phyloP scores from a whole-genome alignment of 2,329 filamentous ascomycete genomes.

The Scolecobasidium constrictum region DNA sequence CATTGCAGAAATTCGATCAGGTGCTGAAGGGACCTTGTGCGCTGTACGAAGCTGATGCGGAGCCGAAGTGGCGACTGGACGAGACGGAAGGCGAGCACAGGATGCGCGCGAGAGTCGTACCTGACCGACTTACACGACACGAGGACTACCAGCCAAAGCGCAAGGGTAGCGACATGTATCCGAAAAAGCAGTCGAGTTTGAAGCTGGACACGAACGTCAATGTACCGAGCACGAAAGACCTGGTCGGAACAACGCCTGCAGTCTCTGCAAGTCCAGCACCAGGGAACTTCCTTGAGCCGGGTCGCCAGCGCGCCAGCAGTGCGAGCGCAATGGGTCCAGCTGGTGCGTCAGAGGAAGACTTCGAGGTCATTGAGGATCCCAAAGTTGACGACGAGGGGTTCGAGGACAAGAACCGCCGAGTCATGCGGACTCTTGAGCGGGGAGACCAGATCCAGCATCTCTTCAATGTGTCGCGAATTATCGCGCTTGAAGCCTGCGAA shows the following conservation, averaged over 20 bases:
- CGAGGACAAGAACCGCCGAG: conserved; percentile 96
- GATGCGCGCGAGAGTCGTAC: conserved; percentile 80
- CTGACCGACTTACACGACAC: conserved; percentile 58
- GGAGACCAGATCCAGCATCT: conserved; percentile 89
- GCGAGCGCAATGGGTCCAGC: conserved; percentile 15
- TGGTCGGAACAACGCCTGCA: conserved; percentile 12
- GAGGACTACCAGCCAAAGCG: conserved; percentile 79
- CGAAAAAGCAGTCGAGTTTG: conserved; percentile 26
- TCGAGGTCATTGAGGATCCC: conserved; percentile 90
- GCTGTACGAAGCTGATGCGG: conserved; percentile 56
- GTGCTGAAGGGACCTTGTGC: conserved; percentile 71
- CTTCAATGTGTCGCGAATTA: conserved; percentile 89
- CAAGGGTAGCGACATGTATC: conserved; percentile 45
- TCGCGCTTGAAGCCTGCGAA: conserved; percentile 87
- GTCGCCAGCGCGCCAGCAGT: conserved; percentile 26
- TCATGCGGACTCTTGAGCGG: conserved; percentile 84
- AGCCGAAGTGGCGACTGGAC: conserved; percentile 81
- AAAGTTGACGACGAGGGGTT: conserved; percentile 76
- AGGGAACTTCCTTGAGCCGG: conserved; percentile 15
- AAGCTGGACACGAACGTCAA: conserved; percentile 35
- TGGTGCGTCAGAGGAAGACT: conserved; percentile 61
- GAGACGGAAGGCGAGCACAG: conserved; percentile 91
- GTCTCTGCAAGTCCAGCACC: conserved; percentile 11
- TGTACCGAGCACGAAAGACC: conserved; percentile 18
- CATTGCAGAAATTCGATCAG: conserved; percentile 68